Conservation (phyloP, 2,329 filamentous ascomycete genomes). For the Domatiomyces catenatus region DNA sequence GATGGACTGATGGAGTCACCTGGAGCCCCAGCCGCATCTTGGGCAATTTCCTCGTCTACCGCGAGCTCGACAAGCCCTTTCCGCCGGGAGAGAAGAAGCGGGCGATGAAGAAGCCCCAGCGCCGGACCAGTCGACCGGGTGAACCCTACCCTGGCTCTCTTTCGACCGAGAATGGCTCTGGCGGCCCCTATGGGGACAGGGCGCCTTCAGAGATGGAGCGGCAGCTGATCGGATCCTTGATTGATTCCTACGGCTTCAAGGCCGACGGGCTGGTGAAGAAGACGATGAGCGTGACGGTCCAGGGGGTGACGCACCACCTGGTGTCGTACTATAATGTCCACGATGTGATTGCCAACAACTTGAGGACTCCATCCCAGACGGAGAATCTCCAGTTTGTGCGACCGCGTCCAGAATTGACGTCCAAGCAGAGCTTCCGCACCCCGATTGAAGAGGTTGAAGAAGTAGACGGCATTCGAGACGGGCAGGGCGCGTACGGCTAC, state of each 20-base stretch:
- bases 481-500: constrained; percentile 27
- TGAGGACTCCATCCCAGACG: constrained; percentile 45
- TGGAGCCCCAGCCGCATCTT: constrained; percentile 84
- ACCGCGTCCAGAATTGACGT: constrained; percentile 44
- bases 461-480: constrained; percentile 26
- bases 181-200: constrained; percentile 24
- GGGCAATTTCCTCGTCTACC: constrained; percentile 72
- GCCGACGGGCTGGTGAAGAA: constrained; percentile 74
- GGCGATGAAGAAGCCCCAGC: constrained; percentile 54
- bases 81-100: constrained; percentile 73
- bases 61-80: constrained; percentile 64
- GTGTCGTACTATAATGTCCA: constrained; percentile 78
- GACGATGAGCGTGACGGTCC: constrained; percentile 66
- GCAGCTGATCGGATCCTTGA: constrained; percentile 60
- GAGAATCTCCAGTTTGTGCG: constrained; percentile 35
- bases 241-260: constrained; percentile 86
- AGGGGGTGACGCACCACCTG: constrained; percentile 64
- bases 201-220: constrained; percentile 36
- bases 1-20: constrained; percentile 82
- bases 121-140: constrained; percentile 36
- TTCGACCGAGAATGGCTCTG: constrained; percentile 18
- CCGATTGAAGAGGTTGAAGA: constrained; percentile 47
- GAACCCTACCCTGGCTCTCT: constrained; percentile 36
- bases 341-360: constrained; percentile 51
- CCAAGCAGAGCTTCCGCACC: constrained; percentile 50